phyloP scores from a whole-genome alignment of 257 asterid species.

The Solanum sitiens region DNA sequence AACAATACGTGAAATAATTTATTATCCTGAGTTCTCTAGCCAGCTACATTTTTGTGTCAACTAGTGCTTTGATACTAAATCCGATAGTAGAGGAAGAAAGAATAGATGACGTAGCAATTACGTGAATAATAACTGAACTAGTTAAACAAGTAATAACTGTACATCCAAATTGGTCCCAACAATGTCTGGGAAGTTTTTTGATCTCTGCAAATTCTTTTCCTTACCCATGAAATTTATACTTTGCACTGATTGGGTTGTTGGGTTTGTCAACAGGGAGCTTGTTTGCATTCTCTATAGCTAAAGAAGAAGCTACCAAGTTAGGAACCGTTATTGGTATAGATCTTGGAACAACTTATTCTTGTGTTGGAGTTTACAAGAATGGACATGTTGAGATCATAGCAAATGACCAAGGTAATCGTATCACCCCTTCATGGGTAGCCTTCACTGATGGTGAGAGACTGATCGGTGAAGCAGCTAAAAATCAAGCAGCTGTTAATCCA shows the following conservation, averaged over 20 bases:
- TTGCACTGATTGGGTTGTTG: not conserved
- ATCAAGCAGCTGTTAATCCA: constrained; percentile 56
- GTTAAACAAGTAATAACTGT: not conserved
- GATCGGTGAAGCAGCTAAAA: constrained; percentile 81
- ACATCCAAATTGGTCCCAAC: not conserved
- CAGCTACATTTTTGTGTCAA: not conserved
- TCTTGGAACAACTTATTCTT: constrained; percentile 68
- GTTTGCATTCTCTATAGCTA: constrained; percentile 32
- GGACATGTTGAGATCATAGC: constrained; percentile 73
- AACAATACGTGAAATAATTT: not conserved
- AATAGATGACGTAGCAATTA: not conserved
- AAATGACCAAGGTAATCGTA: constrained; percentile 72
- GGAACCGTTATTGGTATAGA: constrained; percentile 77
- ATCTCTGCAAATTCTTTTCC: not conserved
- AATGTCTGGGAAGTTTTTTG: not conserved
- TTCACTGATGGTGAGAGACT: constrained; percentile 62
- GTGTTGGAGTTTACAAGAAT: constrained; percentile 75
- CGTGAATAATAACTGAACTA: not conserved
- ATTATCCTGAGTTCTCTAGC: not conserved
- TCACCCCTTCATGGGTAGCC: constrained; percentile 76
- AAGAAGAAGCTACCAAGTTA: constrained; percentile 46
- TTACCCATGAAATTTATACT: not conserved
- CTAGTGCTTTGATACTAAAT: not conserved
- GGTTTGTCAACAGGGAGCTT: constrained; percentile 35
- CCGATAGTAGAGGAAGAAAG: not conserved